Evolutionary conservation across 2,329 filamentous ascomycete genomes (phyloP).

Genomic region (Talaromyces verruculosus): DNA sequence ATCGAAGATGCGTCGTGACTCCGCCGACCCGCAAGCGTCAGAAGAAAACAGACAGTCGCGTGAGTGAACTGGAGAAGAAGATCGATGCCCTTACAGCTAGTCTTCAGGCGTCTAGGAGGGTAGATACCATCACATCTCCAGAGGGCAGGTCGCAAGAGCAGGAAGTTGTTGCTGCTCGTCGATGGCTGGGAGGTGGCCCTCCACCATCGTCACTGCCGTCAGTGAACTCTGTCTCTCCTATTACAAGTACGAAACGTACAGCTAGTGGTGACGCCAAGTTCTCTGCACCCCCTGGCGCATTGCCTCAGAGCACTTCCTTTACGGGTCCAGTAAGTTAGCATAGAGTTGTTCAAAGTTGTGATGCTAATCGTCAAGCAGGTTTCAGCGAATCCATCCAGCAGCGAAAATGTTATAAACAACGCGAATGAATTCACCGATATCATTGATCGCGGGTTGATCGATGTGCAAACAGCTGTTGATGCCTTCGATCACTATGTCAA

Average conservation of each 20-base stretch:
- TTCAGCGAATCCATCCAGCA: neutral
- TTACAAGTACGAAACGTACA: conserved; percentile 35
- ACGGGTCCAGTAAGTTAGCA: neutral
- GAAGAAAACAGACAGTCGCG: conserved; percentile 87
- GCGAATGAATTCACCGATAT: conserved; percentile 45
- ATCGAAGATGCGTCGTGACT: conserved; percentile 74
- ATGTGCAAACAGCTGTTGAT: conserved; percentile 51
- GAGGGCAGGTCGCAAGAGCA: conserved; percentile 33
- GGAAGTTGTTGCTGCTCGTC: conserved; percentile 40
- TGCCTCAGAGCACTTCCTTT: conserved; percentile 10
- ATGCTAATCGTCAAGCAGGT: neutral
- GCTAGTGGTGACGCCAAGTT: conserved; percentile 33
- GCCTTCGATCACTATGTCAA: conserved; percentile 59
- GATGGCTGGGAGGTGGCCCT: conserved; percentile 30
- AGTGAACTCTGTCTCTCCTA: conserved; percentile 9
- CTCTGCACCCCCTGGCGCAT: conserved; percentile 11
- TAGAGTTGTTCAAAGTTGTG: neutral
- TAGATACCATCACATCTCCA: conserved; percentile 23
- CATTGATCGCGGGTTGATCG: conserved; percentile 53
- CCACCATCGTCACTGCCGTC: conserved; percentile 3
- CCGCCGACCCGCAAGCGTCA: conserved; percentile 74
- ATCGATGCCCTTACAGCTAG: conserved; percentile 84
- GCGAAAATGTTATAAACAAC: conserved; percentile 18
- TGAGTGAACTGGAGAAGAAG: conserved; percentile 88
- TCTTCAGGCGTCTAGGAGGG: conserved; percentile 58